phyloP scores from a whole-genome alignment of 2,329 filamentous ascomycete species.

The Pseudogymnoascus sp. region DNA sequence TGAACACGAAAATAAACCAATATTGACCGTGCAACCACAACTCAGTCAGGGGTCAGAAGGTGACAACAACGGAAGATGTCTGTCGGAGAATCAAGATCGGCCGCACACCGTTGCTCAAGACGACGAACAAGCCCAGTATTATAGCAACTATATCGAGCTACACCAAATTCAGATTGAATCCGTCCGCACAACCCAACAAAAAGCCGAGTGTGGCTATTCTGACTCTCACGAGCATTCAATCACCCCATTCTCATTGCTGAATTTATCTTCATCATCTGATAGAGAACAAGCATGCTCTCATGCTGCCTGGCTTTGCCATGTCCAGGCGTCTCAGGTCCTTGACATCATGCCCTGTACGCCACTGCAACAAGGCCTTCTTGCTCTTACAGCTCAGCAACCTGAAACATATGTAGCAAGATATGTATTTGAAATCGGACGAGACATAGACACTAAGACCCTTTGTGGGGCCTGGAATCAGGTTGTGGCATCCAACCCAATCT shows the following conservation, averaged over 20 bases:
- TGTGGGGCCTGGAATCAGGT: conserved; percentile 11
- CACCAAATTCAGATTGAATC: neutral
- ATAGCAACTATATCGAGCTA: neutral
- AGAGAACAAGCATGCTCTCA: neutral
- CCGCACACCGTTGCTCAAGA: neutral
- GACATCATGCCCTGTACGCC: conserved; percentile 31
- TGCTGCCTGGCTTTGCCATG: conserved; percentile 1
- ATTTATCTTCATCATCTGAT: neutral
- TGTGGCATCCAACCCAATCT: conserved; percentile 16
- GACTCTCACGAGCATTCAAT: neutral
- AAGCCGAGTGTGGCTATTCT: neutral
- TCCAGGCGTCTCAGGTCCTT: neutral
- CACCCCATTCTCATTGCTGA: neutral
- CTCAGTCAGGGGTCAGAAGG: neutral
- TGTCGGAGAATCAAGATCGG: neutral
- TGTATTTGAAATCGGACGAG: conserved; percentile 8
- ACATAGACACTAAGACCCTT: conserved; percentile 6
- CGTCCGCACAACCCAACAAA: neutral
- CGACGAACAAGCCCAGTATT: neutral
- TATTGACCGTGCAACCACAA: neutral
- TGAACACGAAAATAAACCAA: neutral
- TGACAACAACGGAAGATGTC: neutral
- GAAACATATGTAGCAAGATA: conserved; percentile 28
- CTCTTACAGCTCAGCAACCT: conserved; percentile 23
- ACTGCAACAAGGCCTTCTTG: conserved; percentile 30